Percentiles rank a stretch among this genome's conserved stretches.
phyloP scores from a whole-genome alignment of 163 green algal species.

The Chloromonas sp. region DNA sequence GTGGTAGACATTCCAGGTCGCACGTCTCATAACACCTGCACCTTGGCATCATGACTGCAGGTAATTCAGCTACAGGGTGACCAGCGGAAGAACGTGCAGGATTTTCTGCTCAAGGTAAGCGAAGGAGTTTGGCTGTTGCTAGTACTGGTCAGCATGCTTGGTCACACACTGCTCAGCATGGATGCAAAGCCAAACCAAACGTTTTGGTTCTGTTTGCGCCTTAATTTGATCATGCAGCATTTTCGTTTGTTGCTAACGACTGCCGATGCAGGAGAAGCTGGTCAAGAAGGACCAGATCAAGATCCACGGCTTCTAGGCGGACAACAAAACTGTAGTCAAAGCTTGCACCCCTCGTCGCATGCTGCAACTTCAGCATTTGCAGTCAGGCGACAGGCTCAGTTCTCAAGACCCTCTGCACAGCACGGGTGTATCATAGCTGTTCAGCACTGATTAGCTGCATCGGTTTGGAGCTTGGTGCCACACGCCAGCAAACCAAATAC shows the following conservation, averaged over 20 bases:
- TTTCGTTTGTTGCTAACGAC: not conserved
- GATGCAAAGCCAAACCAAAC: not conserved
- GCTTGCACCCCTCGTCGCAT: no score
- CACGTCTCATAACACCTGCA: not conserved
- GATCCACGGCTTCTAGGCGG: constrained; percentile 80
- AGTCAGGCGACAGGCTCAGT: no score
- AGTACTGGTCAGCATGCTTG: constrained; percentile 2
- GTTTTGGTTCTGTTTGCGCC: not conserved
- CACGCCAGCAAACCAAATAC: no score
- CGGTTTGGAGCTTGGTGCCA: no score
- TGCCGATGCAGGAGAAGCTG: constrained; percentile 68
- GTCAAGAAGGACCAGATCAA: constrained; percentile 96
- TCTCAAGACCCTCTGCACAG: no score
- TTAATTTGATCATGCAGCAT: not conserved
- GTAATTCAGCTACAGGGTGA: constrained; percentile 99
- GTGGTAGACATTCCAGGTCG: no score
- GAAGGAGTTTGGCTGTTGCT: not conserved
- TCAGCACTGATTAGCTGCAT: no score
- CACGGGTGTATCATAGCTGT: no score
- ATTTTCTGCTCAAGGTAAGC: constrained; percentile 75
- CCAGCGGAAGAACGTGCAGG: constrained; percentile 96
- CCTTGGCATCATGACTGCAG: constrained; percentile 16
- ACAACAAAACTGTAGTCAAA: no score
- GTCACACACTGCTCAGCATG: not conserved
- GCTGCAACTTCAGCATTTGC: no score